A percentile compares a stretch with the other conserved stretches of the same genome.
These are phyloP conservation scores for Xylaria sp. DNA, from an alignment of 2,329 filamentous ascomycete species.

Conservation along the genomic window DNA sequence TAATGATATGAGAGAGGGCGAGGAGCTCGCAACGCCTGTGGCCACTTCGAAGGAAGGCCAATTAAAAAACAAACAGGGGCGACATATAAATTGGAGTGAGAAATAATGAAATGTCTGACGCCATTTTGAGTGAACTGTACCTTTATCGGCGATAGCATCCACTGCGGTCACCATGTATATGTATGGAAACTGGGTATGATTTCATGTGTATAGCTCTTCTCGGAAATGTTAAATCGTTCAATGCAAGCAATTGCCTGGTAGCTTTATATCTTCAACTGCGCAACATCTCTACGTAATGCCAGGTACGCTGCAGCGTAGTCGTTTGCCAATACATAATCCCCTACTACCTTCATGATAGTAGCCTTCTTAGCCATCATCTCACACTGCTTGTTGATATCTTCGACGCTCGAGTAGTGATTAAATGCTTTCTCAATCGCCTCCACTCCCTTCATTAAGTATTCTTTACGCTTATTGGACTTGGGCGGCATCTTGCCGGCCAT, in stretches of 20 bases:
- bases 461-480: slow-evolving; percentile 59
- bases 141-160: slow-evolving; percentile 16
- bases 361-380: slow-evolving; percentile 86
- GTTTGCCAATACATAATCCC: slow-evolving; percentile 71
- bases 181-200: slow-evolving; percentile 27
- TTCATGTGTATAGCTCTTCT: slow-evolving; percentile 20
- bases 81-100: slow-evolving; percentile 55
- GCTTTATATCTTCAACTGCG: slow-evolving; percentile 40
- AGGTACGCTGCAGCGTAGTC: slow-evolving; percentile 74
- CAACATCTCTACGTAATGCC: slow-evolving; percentile 60
- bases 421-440: slow-evolving; percentile 71
- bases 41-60: slow-evolving; percentile 45
- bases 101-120: slow-evolving; percentile 34
- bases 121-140: slow-evolving; percentile 16
- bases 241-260: slow-evolving; percentile 8
- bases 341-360: slow-evolving; percentile 75
- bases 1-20: slow-evolving; percentile 64
- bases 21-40: slow-evolving; percentile 38
- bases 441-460: slow-evolving; percentile 67
- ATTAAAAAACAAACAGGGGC: slow-evolving; percentile 55
- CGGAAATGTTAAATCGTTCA: slow-evolving; percentile 13
- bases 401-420: slow-evolving; percentile 70
- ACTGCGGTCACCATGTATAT: slow-evolving; percentile 27
- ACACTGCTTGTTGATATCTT: slow-evolving; percentile 76
- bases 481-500: slow-evolving; percentile 67